Evolutionary conservation across 2,329 filamentous ascomycete genomes (phyloP).

Genomic region (Fusarium hainanense): DNA sequence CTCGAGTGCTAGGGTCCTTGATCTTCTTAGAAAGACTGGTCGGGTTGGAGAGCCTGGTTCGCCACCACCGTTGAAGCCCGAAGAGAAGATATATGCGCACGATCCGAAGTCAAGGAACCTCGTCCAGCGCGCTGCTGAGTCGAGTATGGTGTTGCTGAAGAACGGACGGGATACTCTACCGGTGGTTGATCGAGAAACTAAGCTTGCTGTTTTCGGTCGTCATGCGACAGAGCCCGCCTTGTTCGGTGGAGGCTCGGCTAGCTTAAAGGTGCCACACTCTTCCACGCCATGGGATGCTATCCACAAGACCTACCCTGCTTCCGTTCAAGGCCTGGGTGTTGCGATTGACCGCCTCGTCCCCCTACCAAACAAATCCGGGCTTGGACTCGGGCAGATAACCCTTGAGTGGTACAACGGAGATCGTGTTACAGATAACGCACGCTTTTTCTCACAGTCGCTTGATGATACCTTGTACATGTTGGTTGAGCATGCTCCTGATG

Average conservation of each 20-base stretch:
- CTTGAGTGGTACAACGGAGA: not conserved
- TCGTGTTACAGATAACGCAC: not conserved
- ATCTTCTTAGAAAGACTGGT: not conserved
- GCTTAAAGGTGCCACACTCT: not conserved
- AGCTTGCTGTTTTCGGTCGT: not conserved
- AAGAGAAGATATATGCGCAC: not conserved
- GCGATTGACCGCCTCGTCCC: not conserved
- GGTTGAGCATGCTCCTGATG: not conserved
- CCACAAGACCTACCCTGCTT: fast-evolving
- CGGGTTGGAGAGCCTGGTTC: not conserved
- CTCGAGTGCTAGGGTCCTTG: not conserved
- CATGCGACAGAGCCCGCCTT: not conserved
- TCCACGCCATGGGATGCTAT: not conserved
- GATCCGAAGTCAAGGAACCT: fast-evolving
- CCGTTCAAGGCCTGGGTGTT: not conserved
- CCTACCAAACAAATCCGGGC: not conserved
- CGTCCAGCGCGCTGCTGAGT: not conserved
- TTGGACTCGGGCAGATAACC: not conserved
- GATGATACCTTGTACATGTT: not conserved
- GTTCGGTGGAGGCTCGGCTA: not conserved
- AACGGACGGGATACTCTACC: not conserved
- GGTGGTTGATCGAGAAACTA: not conserved
- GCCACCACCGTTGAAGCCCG: not conserved
- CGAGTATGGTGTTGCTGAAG: not conserved
- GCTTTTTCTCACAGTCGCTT: not conserved